These are phyloP conservation scores for Mycena albidolilacea DNA, from an alignment of 768 basidiomycete species.

Conservation along the genomic window DNA sequence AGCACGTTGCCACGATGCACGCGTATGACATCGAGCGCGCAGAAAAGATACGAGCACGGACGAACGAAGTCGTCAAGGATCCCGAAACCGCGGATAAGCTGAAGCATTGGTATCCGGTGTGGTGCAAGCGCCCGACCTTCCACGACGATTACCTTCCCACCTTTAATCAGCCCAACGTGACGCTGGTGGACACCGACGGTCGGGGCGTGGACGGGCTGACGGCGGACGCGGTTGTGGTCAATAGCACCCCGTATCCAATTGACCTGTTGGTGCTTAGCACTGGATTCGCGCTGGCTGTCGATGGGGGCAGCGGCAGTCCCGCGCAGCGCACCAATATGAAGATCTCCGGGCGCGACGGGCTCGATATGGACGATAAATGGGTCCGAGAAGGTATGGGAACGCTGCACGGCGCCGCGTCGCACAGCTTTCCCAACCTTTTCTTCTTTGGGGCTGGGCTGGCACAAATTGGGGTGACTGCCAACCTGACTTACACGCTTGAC, in stretches of 20 bases:
- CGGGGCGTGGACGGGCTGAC: slow-evolving; percentile 31
- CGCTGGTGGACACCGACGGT: slow-evolving; percentile 37
- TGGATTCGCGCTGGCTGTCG: slow-evolving; percentile 15
- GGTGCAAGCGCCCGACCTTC: too few relatives aligned
- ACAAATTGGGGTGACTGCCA: slow-evolving; percentile 25
- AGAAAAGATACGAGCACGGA: neutral
- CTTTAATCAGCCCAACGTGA: too few relatives aligned
- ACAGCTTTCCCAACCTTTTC: slow-evolving; percentile 40
- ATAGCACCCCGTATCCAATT: slow-evolving; percentile 23
- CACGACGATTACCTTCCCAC: too few relatives aligned
- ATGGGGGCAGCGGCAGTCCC: slow-evolving; percentile 7
- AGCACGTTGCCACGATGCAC: slow-evolving; percentile 20
- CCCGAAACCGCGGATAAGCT: too few relatives aligned
- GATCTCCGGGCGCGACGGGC: neutral
- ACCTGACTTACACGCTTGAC: slow-evolving; percentile 16
- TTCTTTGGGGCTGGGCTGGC: slow-evolving; percentile 5
- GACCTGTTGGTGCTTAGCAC: slow-evolving; percentile 35
- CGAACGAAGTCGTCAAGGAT: too few relatives aligned
- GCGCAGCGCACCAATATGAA: slow-evolving; percentile 28
- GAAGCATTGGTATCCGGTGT: too few relatives aligned
- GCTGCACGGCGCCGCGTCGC: slow-evolving; percentile 33
- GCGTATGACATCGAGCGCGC: slow-evolving; percentile 18
- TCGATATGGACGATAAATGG: too few relatives aligned
- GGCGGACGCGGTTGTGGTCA: slow-evolving; percentile 17
- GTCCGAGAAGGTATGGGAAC: neutral